Evolutionary conservation across 306 rosid species (phyloP).

Genomic region (Rosa lucieae): DNA sequence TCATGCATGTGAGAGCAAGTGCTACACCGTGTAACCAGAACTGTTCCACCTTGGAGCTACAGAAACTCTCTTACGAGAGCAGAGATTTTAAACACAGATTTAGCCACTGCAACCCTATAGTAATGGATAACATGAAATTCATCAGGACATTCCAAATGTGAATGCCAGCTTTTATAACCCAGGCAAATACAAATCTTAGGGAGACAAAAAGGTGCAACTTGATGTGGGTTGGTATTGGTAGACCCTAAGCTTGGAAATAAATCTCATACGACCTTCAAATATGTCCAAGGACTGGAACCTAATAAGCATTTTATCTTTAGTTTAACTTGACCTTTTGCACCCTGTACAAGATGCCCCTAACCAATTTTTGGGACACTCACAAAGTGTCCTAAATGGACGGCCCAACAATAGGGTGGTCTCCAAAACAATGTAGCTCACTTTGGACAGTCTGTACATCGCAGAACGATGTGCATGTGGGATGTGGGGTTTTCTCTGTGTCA

Average conservation of each 20-base stretch:
- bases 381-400: constrained; percentile 10
- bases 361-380: constrained; percentile 30
- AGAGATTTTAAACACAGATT: neutral
- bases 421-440: constrained; percentile 21
- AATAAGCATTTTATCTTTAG: constrained; percentile 1
- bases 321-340: constrained; percentile 12
- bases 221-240: constrained; percentile 20
- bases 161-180: neutral
- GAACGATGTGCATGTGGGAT: constrained; percentile 33
- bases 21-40: neutral
- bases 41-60: neutral
- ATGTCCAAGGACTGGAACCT: constrained; percentile 17
- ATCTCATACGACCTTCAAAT: constrained; percentile 5
- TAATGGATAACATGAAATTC: neutral
- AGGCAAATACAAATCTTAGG: constrained; percentile 13
- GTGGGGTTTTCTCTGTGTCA: constrained; percentile 19
- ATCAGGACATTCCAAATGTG: neutral
- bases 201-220: constrained; percentile 28
- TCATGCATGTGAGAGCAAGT: too few species aligned
- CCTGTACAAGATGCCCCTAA: constrained; percentile 31
- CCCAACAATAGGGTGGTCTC: constrained; percentile 24
- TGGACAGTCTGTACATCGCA: neutral
- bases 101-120: neutral
- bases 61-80: neutral
- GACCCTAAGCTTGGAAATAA: constrained; percentile 20